Base-by-base conservation (phyloP, 139 green algal species). In the Chlorella ohadii region DNA sequence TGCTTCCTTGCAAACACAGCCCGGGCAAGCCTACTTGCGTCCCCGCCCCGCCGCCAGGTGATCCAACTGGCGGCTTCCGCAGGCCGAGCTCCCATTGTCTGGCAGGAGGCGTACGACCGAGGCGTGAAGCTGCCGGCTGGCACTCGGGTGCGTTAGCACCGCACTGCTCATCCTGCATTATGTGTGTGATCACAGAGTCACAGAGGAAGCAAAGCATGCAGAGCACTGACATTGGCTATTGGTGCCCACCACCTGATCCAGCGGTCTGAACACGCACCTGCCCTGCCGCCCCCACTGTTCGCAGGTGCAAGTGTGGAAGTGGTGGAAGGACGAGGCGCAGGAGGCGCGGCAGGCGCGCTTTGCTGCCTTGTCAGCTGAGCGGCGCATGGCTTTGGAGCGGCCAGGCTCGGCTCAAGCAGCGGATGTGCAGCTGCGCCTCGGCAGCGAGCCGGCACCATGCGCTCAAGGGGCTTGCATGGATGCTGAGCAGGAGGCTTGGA, bases 221-320 rank as follows among this genome's bases (percentile, higher is more conserved):
- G n/a, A n/a, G n/a, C n/a, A n/a, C n/a, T n/a, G n/a, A n/a, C n/a
- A n/a, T n/a, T n/a, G n/a, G n/a, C n/a, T n/a, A n/a, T n/a, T n/a
- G n/a, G n/a, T n/a, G n/a, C n/a, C n/a, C n/a, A n/a, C n/a, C n/a
- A n/a, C n/a, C n/a, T n/a, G n/a, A n/a, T n/a, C n/a, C n/a, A n/a
- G n/a, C n/a, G n/a, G n/a, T n/a, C n/a, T n/a, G n/a, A n/a, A n/a
- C n/a, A n/a, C n/a, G n/a, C n/a, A n/a, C n/a, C n/a, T 7, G 36
- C 75, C 7, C 20, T 34, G 44, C 19, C 4, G 28, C 31, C 23
- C 12, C 15, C 86, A 77, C 81, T 57, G 51, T 59, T n/a, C 27
- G 19, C 41, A 59, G 15, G 80, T 89, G 36, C 85, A 93, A 31
- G 88, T 92, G 38, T 88, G 84, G 90, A 92, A 92, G 78, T 92